These are phyloP conservation scores for Russula virescens DNA, from an alignment of 768 basidiomycete species.

Conservation along the genomic window DNA sequence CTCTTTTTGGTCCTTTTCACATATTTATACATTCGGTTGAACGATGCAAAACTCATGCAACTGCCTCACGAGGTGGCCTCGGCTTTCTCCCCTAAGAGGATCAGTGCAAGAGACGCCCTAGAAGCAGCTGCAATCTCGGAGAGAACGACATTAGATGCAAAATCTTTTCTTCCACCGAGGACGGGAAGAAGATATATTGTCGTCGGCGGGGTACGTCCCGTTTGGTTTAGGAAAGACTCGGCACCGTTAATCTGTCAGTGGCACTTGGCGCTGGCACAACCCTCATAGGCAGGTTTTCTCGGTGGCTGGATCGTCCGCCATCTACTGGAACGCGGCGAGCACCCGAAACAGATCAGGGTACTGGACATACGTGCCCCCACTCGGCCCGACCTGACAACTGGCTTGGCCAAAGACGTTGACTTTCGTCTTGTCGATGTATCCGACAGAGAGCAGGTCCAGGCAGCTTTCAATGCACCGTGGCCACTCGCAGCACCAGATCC, in stretches of 20 bases:
- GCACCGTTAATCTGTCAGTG: background rate
- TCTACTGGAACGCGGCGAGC: constrained; percentile 64
- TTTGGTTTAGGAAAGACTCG: background rate
- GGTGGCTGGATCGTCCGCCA: constrained; percentile 75
- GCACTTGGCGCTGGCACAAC: too few relatives aligned
- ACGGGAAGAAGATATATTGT: constrained; percentile 74
- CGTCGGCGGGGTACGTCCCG: constrained; percentile 58
- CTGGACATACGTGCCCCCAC: constrained; percentile 61
- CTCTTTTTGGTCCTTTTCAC: constrained; percentile 22
- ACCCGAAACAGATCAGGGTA: constrained; percentile 56
- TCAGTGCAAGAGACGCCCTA: constrained; percentile 39
- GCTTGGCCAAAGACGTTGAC: constrained; percentile 45
- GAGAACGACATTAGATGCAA: constrained; percentile 33
- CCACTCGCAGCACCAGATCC: constrained; percentile 25
- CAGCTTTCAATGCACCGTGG: constrained; percentile 65
- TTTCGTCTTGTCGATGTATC: constrained; percentile 59
- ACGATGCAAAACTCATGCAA: constrained; percentile 49
- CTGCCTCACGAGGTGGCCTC: constrained; percentile 43
- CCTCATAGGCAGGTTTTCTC: constrained; percentile 62
- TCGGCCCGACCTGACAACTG: constrained; percentile 50
- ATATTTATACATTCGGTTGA: constrained; percentile 41
- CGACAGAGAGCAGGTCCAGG: constrained; percentile 45
- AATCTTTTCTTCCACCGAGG: constrained; percentile 52
- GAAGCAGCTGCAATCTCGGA: constrained; percentile 35
- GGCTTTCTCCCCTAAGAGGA: constrained; percentile 48